Conservation (phyloP, 169 alveolate genomes). For the Plasmodium ovale region DNA sequence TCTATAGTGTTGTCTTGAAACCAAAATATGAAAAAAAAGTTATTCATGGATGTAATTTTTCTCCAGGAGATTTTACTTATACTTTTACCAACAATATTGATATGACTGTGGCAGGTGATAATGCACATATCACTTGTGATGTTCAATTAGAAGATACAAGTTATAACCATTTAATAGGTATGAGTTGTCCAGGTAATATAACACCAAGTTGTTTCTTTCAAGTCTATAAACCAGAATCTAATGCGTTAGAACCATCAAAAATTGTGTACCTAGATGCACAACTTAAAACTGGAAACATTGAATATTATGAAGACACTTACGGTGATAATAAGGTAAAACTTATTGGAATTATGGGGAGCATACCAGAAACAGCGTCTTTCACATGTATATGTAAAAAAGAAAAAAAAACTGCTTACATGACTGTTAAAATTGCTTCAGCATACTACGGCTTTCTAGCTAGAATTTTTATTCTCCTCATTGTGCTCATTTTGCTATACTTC, state of each 20-base stretch:
- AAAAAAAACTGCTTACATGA: constrained; percentile 45
- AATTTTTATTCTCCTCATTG: constrained; percentile 31
- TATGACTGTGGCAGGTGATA: not conserved
- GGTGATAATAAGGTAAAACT: constrained; percentile 22
- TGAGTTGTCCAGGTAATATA: constrained; percentile 51
- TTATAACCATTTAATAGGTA: constrained; percentile 46
- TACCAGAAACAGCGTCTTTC: constrained; percentile 42
- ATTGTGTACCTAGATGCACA: constrained; percentile 56
- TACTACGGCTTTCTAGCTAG: constrained; percentile 46
- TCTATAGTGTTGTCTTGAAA: not conserved
- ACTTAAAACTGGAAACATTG: constrained; percentile 48
- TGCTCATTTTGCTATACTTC: constrained; percentile 11
- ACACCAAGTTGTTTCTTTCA: constrained; percentile 54
- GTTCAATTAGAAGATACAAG: not conserved
- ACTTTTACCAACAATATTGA: constrained; percentile 28
- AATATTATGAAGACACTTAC: constrained; percentile 39
- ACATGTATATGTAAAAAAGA: constrained; percentile 46
- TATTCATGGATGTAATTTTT: constrained; percentile 62
- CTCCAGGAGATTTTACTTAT: constrained; percentile 4
- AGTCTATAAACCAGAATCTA: constrained; percentile 25
- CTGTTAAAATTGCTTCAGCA: constrained; percentile 35
- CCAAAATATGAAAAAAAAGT: constrained; percentile 30
- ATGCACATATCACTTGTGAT: constrained; percentile 29
- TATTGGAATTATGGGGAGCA: constrained; percentile 45
- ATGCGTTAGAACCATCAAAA: constrained; percentile 39